Evolutionary conservation across 2,329 filamentous ascomycete species (phyloP), one percentile per base, ranked within the genome.

Genomic region (Paraphoma chrysanthemicola): DNA sequence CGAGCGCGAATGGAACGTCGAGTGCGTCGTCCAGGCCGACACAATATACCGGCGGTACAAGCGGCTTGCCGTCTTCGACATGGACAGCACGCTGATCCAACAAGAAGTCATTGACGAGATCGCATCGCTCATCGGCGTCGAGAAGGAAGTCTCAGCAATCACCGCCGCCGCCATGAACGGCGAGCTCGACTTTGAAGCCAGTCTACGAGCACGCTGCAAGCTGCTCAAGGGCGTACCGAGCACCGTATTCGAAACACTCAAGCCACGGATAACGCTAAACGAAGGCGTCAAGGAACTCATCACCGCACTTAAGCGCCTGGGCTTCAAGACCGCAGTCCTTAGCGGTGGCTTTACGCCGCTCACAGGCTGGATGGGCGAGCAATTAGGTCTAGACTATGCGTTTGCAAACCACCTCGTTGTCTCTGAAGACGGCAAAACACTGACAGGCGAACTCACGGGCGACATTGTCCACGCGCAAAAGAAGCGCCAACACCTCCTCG

Each of bases 61-160:
- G 64, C 87, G 94, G 8, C 83, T 98, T 10, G 93, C 94, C 3
- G 92, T 97, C 31, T 99, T 99, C 72, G 95, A 99, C 77, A 99
- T 99, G 95, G 95, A 99, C 80, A 95, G 90, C 77, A 99, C 95
- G 0, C 85, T 99, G 57, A 98, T 99, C 74, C 90, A 94, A 51
- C 93, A 99, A 77, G 95, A 99, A 80, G 93, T 97, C 58, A 98
- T 99, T 73, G 95, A 99, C 77, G 88, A 98, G 69, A 89, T 99
- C 54, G 95, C 95, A 4, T 88, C 90, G 51, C 90, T 90, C 38
- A 87, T 97, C 2, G 91, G 92, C 50, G 85, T 96, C n/a, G 88
- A 92, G 67, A 88, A 88, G 51, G 82, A 91, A 68, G 94, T 99
- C 39, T 90, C 92, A 9, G 84, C 89, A 68, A 98, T 99, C 66